These are phyloP conservation scores for Rhizoclosmatium sp. DNA, from an alignment of 192 early-diverging fungal genomes.

Conservation along the genomic window DNA sequence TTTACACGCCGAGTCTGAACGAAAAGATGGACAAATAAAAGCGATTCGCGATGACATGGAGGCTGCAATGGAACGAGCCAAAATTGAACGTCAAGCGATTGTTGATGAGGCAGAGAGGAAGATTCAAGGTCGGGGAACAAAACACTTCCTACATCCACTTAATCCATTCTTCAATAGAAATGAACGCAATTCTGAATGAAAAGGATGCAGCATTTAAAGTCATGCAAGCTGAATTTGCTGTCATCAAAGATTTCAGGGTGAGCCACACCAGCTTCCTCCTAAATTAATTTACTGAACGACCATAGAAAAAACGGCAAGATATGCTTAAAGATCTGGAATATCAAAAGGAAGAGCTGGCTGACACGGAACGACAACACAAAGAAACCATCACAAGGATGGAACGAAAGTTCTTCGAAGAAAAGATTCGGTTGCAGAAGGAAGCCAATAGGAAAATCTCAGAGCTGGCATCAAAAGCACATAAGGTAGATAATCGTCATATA, in stretches of 20 bases:
- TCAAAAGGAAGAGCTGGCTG: constrained; percentile 60
- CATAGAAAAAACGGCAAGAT: constrained; percentile 66
- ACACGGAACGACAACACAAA: constrained; percentile 64
- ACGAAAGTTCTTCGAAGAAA: constrained; percentile 74
- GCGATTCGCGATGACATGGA: constrained; percentile 55
- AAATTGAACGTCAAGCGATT: constrained; percentile 49
- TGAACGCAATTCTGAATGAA: constrained; percentile 56
- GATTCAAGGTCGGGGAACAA: constrained; percentile 45
- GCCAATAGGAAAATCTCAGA: constrained; percentile 68
- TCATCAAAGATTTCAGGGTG: constrained; percentile 73
- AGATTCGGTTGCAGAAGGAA: constrained; percentile 70
- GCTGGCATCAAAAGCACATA: constrained; percentile 68
- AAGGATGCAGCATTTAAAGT: constrained; percentile 67
- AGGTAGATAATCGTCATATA: constrained; percentile 31
- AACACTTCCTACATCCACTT: not conserved
- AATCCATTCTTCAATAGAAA: constrained; percentile 43
- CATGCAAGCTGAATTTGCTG: constrained; percentile 70
- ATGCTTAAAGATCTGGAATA: constrained; percentile 65
- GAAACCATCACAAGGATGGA: constrained; percentile 66
- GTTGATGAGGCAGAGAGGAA: constrained; percentile 56
- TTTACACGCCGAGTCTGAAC: constrained; percentile 61
- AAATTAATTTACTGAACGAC: constrained; percentile 15
- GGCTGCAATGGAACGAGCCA: constrained; percentile 31
- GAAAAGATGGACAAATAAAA: constrained; percentile 58
- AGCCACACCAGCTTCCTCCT: not conserved